phyloP scores from a whole-genome alignment of 768 basidiomycete species.

The Paxillus involutus region DNA sequence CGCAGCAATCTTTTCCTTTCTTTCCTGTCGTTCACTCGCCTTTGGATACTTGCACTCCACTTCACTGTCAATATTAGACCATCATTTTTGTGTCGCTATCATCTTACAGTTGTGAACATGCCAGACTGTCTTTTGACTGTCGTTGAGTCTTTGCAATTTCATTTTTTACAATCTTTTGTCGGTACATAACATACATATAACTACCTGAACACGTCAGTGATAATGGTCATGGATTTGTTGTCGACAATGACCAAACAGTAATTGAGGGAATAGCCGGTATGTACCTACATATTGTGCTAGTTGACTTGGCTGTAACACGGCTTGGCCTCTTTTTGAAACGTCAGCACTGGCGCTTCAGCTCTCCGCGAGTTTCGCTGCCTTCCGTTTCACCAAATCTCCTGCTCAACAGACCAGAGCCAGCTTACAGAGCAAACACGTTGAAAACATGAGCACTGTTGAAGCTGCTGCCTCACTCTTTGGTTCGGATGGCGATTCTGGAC shows the following conservation, averaged over 20 bases:
- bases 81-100: constrained; percentile 14
- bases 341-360: constrained; percentile 6
- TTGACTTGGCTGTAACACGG: no score
- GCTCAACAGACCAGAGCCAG: constrained; percentile 14
- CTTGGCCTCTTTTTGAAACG: constrained; percentile 6
- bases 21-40: constrained; percentile 15
- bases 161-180: constrained; percentile 2
- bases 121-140: background rate
- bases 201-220: constrained; percentile 11
- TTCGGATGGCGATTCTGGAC: constrained; percentile 50
- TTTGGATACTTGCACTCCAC: constrained; percentile 25
- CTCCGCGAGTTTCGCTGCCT: background rate
- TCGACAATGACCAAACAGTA: constrained; percentile 31
- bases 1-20: constrained; percentile 22
- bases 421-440: constrained; percentile 28
- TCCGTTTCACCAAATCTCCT: constrained; percentile 5
- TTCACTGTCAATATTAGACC: constrained; percentile 34
- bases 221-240: constrained; percentile 18
- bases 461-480: constrained; percentile 84
- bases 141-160: constrained; percentile 1
- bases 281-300: background rate
- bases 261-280: background rate
- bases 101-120: constrained; percentile 11
- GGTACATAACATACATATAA: constrained; percentile 16
- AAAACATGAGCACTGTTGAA: constrained; percentile 64